Base-by-base conservation (phyloP, 2,329 filamentous ascomycete species). In the Pseudocercospora fuligena region DNA sequence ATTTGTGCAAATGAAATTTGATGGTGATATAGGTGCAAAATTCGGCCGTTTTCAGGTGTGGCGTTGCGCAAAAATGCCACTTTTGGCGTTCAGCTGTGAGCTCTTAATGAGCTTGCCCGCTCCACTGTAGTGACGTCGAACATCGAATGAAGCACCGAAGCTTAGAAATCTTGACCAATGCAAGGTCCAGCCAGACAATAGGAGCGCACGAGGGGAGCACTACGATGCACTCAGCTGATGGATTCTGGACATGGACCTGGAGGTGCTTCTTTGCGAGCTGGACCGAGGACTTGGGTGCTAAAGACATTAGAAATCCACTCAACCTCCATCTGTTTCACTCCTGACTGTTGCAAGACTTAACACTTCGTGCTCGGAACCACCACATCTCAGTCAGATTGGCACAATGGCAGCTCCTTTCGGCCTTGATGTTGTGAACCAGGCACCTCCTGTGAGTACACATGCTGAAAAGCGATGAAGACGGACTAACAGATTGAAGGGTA, bases 401-500 rank as follows among this genome's bases (percentile, higher is more conserved):
- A 19, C 14, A 43, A 43, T 43, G 40, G 40, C 40, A 14, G 47
- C 47, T 51, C 47, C 47, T 27, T 71, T 69, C 57, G 69, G 67
- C 4, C 59, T 73, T 19, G 73, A 74, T 56, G 27, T 70, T n/a
- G 67, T 73, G 31, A 72, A 72, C 61, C 66, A 73, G 60, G 73
- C 72, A 4, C 70, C 73, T 11, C 58, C 70, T 61, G 69, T 72
- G 63, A 51, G 49, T 27, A 6, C 16, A 12, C 23, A 16, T 46
- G 5, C 0, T 5, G 1, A 2, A 2, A 0, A 27, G 8, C n/a
- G 11, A 14, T 25, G 23, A 43, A 36, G 3, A n/a, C 21, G 16
- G 21, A n/a, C 36, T 43, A n/a, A 43, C 58, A 61, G 51, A 63
- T 57, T 1, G 57, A 46, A 78, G 76, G 77, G 76, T 51, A 79